Evolutionary conservation across 495 filamentous ascomycete species (phyloP).

Genomic region (Penicillium desertorum): DNA sequence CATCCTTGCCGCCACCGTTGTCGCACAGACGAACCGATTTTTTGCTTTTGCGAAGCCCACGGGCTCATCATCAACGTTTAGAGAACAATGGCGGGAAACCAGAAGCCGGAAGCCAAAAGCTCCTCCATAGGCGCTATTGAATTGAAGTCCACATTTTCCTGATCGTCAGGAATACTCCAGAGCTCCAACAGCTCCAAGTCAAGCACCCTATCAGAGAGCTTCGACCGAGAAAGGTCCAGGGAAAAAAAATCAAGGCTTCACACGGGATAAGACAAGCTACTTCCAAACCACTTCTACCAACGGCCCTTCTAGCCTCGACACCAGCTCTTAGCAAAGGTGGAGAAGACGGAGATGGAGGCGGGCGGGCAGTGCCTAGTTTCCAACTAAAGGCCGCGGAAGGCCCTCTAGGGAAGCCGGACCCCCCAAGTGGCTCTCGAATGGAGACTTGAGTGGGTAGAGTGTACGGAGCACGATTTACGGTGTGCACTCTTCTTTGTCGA

Average conservation of each 20-base stretch:
- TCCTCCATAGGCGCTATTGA: conserved; percentile 3
- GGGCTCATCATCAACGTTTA: conserved; percentile 4
- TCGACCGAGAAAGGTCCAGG: neutral
- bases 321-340: conserved; percentile 16
- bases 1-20: conserved; percentile 20
- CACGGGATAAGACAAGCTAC: conserved; percentile 2
- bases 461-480: neutral
- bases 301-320: conserved; percentile 12
- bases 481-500: neutral
- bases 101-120: neutral
- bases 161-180: conserved; percentile 1
- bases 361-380: conserved; percentile 29
- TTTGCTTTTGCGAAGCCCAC: conserved; percentile 7
- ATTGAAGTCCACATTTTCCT: conserved; percentile 3
- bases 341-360: conserved; percentile 25
- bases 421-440: conserved; percentile 8
- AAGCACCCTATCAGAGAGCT: neutral
- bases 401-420: conserved; percentile 17
- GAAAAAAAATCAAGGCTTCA: neutral
- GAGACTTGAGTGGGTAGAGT: neutral
- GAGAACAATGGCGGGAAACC: neutral
- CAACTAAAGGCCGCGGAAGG: conserved; percentile 22
- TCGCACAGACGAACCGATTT: conserved; percentile 17
- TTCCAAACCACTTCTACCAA: conserved; percentile 3
- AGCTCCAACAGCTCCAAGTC: neutral